Percentiles rank a stretch among this genome's conserved stretches.
phyloP scores from a whole-genome alignment of 2,329 filamentous ascomycete genomes.

The Penicillium sp. region DNA sequence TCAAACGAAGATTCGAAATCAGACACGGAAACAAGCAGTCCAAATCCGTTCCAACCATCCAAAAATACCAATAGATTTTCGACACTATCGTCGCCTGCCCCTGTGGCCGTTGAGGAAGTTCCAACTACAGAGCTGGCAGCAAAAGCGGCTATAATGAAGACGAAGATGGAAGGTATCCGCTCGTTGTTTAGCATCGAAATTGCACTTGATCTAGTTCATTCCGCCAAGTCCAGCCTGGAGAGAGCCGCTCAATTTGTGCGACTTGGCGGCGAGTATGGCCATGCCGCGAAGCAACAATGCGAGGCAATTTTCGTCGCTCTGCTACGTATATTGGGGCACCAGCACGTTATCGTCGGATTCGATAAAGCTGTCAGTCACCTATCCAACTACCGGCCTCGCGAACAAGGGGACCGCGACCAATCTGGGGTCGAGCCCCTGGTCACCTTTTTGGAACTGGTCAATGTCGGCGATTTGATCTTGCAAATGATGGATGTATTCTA shows the following conservation, averaged over 20 bases:
- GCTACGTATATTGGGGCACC: constrained; percentile 71
- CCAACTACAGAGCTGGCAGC: constrained; percentile 87
- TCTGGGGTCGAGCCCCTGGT: constrained; percentile 79
- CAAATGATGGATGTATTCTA: constrained; percentile 99
- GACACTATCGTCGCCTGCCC: constrained; percentile 29
- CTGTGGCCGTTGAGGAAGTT: constrained; percentile 49
- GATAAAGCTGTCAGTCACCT: constrained; percentile 86
- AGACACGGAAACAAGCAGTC: constrained; percentile 16
- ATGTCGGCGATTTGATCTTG: constrained; percentile 92
- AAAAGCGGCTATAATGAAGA: constrained; percentile 96
- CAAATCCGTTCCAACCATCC: constrained; percentile 14
- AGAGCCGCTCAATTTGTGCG: constrained; percentile 73
- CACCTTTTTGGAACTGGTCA: constrained; percentile 93
- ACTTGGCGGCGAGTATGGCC: constrained; percentile 69
- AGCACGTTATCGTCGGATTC: constrained; percentile 87
- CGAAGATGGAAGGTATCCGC: constrained; percentile 84
- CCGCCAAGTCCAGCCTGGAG: constrained; percentile 78
- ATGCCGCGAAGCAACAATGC: constrained; percentile 79
- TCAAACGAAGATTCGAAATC: constrained; percentile 32
- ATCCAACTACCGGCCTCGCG: constrained; percentile 79
- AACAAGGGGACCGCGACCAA: constrained; percentile 55
- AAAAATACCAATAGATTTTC: constrained; percentile 34
- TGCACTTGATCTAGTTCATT: constrained; percentile 77
- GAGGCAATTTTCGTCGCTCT: constrained; percentile 78
- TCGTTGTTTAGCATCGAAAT: constrained; percentile 95